These are phyloP conservation scores for Magnusiomyces magnusii DNA, from an alignment of 1,139 yeast species.

Conservation along the genomic window DNA sequence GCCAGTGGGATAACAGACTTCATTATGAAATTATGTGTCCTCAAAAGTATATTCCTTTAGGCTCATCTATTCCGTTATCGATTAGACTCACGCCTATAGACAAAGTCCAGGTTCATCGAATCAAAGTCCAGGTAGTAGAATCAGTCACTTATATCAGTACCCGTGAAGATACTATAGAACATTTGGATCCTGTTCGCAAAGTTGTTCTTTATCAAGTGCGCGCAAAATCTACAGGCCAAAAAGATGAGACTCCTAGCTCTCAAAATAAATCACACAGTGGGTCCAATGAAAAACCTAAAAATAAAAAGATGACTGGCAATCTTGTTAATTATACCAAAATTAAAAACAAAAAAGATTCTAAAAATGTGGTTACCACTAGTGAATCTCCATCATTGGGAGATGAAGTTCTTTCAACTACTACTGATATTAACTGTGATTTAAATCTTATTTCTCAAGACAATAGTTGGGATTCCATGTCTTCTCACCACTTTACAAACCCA, in stretches of 20 bases:
- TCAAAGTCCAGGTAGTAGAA: conserved; percentile 67
- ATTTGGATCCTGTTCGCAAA: conserved; percentile 27
- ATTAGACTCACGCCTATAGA: conserved; percentile 68
- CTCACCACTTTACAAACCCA: conserved; percentile 19
- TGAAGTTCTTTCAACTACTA: conserved; percentile 7
- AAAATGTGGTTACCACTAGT: not conserved
- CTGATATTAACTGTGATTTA: conserved; percentile 19
- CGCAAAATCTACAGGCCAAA: not conserved
- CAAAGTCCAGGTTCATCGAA: conserved; percentile 58
- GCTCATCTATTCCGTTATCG: conserved; percentile 52
- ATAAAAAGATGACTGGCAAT: conserved; percentile 10
- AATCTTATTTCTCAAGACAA: conserved; percentile 22
- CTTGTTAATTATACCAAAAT: not conserved
- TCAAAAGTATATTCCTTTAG: conserved; percentile 63
- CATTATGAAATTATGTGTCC: conserved; percentile 77
- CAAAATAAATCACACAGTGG: not conserved
- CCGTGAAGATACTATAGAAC: conserved; percentile 24
- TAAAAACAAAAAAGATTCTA: not conserved
- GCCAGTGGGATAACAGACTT: conserved; percentile 75
- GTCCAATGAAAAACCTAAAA: not conserved
- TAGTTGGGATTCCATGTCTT: conserved; percentile 35
- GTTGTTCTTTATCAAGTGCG: conserved; percentile 28
- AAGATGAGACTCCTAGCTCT: too few species aligned
- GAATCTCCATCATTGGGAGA: conserved; percentile 9
- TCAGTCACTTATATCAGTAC: conserved; percentile 53